phyloP scores from a whole-genome alignment of 306 rosid genomes.

The Lupinus albus region DNA sequence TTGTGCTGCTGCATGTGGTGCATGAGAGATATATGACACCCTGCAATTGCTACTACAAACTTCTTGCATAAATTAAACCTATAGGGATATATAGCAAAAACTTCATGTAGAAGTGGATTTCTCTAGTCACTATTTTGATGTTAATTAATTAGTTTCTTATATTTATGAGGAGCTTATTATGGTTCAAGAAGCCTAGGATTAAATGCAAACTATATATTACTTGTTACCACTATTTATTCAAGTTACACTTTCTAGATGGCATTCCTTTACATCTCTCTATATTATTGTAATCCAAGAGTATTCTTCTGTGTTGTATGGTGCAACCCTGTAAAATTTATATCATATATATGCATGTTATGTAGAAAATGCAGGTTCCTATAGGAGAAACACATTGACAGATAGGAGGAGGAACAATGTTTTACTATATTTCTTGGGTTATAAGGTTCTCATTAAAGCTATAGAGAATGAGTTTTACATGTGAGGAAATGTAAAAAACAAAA shows the following conservation, averaged over 20 bases:
- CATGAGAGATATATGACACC: constrained; percentile 56
- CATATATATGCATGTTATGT: background rate
- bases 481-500: no score
- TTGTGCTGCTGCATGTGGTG: constrained; percentile 73
- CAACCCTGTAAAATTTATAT: background rate
- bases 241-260: constrained; percentile 1
- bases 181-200: constrained; percentile 11
- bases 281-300: background rate
- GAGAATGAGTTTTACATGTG: no score
- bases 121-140: constrained; percentile 14
- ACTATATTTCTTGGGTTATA: no score
- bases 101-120: constrained; percentile 2
- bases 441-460: no score
- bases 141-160: constrained; percentile 26
- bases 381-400: background rate
- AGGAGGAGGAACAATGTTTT: no score
- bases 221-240: background rate
- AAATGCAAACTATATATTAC: constrained; percentile 27
- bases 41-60: background rate
- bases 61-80: constrained; percentile 31
- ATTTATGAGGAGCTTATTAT: constrained; percentile 28
- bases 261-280: constrained; percentile 7
- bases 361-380: background rate
- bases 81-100: constrained; percentile 1
- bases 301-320: background rate